Evolutionary conservation across 208 protist species (phyloP).

Genomic region (Angomonas ambiguus): DNA sequence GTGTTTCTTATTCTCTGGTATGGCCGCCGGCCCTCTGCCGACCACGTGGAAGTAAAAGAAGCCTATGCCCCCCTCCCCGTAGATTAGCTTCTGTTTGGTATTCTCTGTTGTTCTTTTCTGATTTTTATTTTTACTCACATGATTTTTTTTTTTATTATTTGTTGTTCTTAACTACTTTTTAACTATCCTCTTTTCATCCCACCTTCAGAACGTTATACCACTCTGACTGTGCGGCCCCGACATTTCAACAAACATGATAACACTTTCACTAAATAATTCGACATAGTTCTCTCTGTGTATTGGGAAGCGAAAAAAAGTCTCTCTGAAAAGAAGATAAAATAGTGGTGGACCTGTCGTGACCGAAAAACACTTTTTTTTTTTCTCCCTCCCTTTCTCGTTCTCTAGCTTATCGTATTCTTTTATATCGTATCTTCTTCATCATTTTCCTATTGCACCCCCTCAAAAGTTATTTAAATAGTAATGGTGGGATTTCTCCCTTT

Average conservation of each 20-base stretch:
- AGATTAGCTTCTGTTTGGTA: neutral
- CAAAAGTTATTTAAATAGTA: neutral
- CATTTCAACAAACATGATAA: no score
- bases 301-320: slow-evolving; percentile 3
- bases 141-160: slow-evolving; percentile 5
- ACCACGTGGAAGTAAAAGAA: neutral
- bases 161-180: neutral
- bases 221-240: no score
- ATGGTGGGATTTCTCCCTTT: slow-evolving; percentile 30
- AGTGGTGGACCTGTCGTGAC: neutral
- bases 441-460: neutral
- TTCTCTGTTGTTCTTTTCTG: slow-evolving; percentile 16
- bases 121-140: slow-evolving; percentile 3
- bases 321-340: neutral
- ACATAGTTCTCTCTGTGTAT: no score
- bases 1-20: slow-evolving; percentile 43
- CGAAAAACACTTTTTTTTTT: slow-evolving; percentile 1
- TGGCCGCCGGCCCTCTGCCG: slow-evolving; percentile 18
- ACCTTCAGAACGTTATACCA: no score
- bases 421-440: neutral
- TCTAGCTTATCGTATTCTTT: neutral
- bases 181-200: no score
- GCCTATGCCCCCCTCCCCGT: neutral
- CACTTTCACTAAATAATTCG: no score
- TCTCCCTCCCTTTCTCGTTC: slow-evolving; percentile 2